Evolutionary conservation across 2,329 filamentous ascomycete genomes (phyloP), one percentile per base, ranked within the genome.

Genomic region (Emmonsia crescens): DNA sequence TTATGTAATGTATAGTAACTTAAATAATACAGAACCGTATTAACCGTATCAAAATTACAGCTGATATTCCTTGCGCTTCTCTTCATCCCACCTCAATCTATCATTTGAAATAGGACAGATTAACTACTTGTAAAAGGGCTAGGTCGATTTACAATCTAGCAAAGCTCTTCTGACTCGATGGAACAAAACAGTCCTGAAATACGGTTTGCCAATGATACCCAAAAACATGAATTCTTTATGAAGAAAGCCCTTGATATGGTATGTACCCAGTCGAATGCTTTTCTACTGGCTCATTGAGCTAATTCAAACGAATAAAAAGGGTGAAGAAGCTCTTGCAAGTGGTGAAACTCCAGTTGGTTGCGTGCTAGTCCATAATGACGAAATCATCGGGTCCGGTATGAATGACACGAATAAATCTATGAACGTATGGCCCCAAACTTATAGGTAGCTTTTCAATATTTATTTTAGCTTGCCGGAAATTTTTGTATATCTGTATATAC

Each of bases 301-400:
- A 56, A 56, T 40, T 21, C 63, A 49, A 60, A 36, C 44, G 60
- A 55, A 59, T 27, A 14, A 46, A 46, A 61, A 96, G 90, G 94
- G 91, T 62, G 87, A 93, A 70, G 83, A 91, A 66, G 94, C 95
- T 27, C 84, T 99, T 57, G 79, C 80, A 67, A 89, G 85, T 64
- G 92, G 96, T 68, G 94, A 99, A 78, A 97, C 95, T 1, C 94
- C 94, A 0, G 94, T 99, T 24, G 95, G 94, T 57, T 99, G 94
- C 75, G 91, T 99, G 38, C 86, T 99, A 60, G 92, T 97, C 27
- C 83, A 91, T 72, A 77, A 89, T 33, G 87, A 85, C 66, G 81
- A 85, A 67, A 82, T 96, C 65, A 91, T 99, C 66, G 92, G 90
- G 49, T 84, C 83, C 65, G 94, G 94, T 64, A 96, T 96, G 89